Conservation (phyloP, 2,329 filamentous ascomycete species). For the Diaporthe citriasiana region DNA sequence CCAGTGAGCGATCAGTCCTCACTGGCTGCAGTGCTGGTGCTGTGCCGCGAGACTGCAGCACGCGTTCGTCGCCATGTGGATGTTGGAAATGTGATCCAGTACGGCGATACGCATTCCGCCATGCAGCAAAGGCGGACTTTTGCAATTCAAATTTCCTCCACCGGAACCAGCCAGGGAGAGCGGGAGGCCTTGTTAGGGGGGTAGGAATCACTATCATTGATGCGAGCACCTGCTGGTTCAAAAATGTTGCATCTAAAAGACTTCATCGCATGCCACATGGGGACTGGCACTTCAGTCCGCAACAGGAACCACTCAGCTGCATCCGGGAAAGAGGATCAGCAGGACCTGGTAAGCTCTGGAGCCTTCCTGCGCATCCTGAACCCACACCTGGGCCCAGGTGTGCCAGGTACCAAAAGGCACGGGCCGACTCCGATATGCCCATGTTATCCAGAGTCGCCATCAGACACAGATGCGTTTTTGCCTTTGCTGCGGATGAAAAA, state of each 20-base stretch:
- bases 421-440: background rate
- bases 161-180: background rate
- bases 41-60: slow-evolving; percentile 4
- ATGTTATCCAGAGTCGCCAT: background rate
- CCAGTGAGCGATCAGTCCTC: background rate
- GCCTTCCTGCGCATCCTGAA: background rate
- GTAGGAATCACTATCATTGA: background rate
- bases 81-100: background rate
- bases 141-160: background rate
- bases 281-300: too few species aligned
- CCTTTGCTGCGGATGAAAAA: background rate
- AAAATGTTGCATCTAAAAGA: background rate
- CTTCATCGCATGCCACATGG: background rate
- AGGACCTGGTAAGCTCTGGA: background rate
- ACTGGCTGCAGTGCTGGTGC: background rate
- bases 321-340: too few species aligned
- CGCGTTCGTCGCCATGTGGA: background rate
- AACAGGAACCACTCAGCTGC: background rate
- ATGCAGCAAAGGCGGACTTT: background rate
- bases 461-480: background rate
- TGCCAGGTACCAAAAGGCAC: background rate
- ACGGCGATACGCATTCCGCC: background rate
- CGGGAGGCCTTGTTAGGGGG: too few species aligned
- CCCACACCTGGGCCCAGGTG: background rate
- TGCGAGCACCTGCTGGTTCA: background rate